Evolutionary conservation across 768 basidiomycete genomes (phyloP), one percentile per base, ranked within the genome.

Genomic region (Amanita rubescens): DNA sequence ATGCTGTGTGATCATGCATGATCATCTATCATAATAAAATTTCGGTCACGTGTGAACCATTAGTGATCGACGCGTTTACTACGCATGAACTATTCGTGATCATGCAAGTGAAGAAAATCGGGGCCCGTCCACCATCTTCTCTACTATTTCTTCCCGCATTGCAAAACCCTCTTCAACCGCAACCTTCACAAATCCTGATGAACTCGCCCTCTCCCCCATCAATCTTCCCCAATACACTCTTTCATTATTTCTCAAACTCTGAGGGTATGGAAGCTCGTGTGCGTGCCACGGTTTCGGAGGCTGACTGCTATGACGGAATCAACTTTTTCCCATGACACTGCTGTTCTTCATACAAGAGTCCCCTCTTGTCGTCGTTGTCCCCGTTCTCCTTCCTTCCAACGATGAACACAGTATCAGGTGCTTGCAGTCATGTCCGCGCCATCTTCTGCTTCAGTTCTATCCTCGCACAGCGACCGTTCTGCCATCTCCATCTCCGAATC

Each of bases 351-450:
- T 2, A 20, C 51, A 14, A 14, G 9, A 34, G 9, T 14, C 10
- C 33, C 10, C 15, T 20, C 24, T 49, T 45, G 51, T 53, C 51
- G 51, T 53, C 51, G 51, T 53, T 45, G 50, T 27, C 27, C 20
- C 25, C 42, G 42, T 15, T 41, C 15, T 25, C 51, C 19, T 19
- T 24, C 41, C 14, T 45, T 32, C 17, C 43, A 53, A 22, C 51
- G 51, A 53, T 43, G 51, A 53, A 53, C 51, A n/a, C 51, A 33
- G 32, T 45, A 17, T 35, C 4, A 3, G 20, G 33, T 17, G 22
- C 38, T 24, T 32, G 25, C 14, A 2, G 34, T 2, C n/a, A 53
- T 53, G 51, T 44, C 51, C 7, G 44, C 22, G 14, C 12, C 15
- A 33, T 32, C 53, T 3, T 10, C 35, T n/a, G n/a, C n/a, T n/a